Base-by-base conservation (phyloP, 129 eudicot species). In the Flaveria linearis region DNA sequence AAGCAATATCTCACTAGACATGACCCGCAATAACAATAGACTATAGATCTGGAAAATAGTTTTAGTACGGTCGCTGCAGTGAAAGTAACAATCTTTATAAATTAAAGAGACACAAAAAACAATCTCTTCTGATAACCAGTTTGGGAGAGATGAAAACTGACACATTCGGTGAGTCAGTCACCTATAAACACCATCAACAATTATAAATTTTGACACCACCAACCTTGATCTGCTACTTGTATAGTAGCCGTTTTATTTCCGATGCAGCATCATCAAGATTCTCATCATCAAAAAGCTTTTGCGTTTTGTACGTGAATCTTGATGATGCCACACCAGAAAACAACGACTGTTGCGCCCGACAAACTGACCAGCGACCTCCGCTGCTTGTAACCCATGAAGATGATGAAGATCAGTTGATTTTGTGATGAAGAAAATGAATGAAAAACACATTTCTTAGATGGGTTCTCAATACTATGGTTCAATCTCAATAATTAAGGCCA, bases 211-310 rank as follows among this genome's bases (percentile, higher is more conserved):
- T 39, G 36, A 71, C n/a, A 5, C 39, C 46, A 18, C 51, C 41
- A 26, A 75, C 57, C 80, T 62, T 63, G 79, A 39, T 57, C 49
- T 16, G 65, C 63, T 47, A 26, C 26, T 70, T 51, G 43, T 20
- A 20, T 20, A 20, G 22, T 73, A 86, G 90, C 74, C 80, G 67
- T 89, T 79, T 69, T 80, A 89, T 84, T 84, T 60, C 96, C 74
- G 86, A 89, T 78, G 96, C 96, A 89, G 96, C 96, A 89, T 89
- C 96, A 89, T 89, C 96, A 89, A 86, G 96, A 89, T 89, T 89
- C 96, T 84, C 96, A 83, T 78, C 71, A 20, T 60, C 80, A 76
- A 76, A 80, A 69, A 33, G 81, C 79, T 16, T 68, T 23, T 65
- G 63, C 76, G 43, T 70, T 78, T 84, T 83, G 88, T 77, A 73